phyloP scores from a whole-genome alignment of 768 basidiomycete genomes.

The Serpula lacrymans region DNA sequence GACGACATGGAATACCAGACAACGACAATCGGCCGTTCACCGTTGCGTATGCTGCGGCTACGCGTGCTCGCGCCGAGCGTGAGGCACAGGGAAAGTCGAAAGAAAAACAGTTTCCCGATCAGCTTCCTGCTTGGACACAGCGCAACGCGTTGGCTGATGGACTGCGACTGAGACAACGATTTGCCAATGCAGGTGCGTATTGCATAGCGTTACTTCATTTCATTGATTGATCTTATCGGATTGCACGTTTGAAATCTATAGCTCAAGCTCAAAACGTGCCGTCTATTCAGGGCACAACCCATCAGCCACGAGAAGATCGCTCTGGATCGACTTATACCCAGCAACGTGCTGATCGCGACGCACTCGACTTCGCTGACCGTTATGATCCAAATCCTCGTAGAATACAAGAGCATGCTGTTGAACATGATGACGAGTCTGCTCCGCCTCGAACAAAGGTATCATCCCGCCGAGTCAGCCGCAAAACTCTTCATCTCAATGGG shows the following conservation, averaged over 20 bases:
- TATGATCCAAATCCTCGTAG: slow-evolving; percentile 32
- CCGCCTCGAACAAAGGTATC: slow-evolving; percentile 14
- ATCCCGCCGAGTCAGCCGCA: slow-evolving; percentile 30
- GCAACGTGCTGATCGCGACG: slow-evolving; percentile 13
- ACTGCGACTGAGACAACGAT: slow-evolving; percentile 38
- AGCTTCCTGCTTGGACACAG: slow-evolving; percentile 22
- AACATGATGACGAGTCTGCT: slow-evolving; percentile 1
- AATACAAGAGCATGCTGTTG: too few relatives aligned
- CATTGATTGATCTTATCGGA: slow-evolving; percentile 22
- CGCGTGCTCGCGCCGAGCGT: slow-evolving; percentile 51
- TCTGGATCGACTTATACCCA: slow-evolving; percentile 7
- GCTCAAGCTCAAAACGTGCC: too few relatives aligned
- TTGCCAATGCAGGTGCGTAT: slow-evolving; percentile 45
- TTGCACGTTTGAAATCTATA: slow-evolving; percentile 22
- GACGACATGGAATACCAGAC: slow-evolving; percentile 82
- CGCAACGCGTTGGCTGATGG: slow-evolving; percentile 31
- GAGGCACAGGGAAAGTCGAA: slow-evolving; percentile 41
- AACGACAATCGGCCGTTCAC: slow-evolving; percentile 79
- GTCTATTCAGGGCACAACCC: slow-evolving; percentile 18
- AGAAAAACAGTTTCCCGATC: slow-evolving; percentile 21
- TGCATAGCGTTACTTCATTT: slow-evolving; percentile 15
- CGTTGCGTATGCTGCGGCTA: slow-evolving; percentile 78
- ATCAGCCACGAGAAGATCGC: slow-evolving; percentile 17
- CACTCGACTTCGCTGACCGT: slow-evolving; percentile 33
- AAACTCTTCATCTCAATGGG: slow-evolving; percentile 19